Evolutionary conservation across 306 rosid genomes (phyloP), one percentile per base, ranked within the genome.

Genomic region (Cucurbita pepo): DNA sequence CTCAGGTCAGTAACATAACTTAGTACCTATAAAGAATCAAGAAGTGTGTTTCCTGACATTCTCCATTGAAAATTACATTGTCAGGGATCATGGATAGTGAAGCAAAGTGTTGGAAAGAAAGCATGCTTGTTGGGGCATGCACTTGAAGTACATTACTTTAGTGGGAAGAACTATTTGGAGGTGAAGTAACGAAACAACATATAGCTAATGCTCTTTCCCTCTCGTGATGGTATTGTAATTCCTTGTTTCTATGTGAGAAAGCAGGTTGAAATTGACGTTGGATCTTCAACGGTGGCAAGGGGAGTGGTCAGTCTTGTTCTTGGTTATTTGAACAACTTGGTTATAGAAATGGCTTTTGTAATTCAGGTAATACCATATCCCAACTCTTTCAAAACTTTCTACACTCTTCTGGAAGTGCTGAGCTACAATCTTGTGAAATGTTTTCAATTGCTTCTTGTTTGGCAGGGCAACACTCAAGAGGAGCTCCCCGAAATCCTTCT

Each of bases 61-160:
- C 54, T 71, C 60, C 10, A 12, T 30, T n/a, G 44, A 1, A 51
- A 37, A 77, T 81, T 55, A 50, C 76, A 78, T 61, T 64, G 55
- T 75, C 77, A 90, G 98, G 98, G 98, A 78, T 90, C 96, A 30
- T 92, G 98, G 98, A 92, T 92, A 75, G 98, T 90, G 11, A 92
- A 92, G 78, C 98, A 90, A 77, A 90, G 96, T 81, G 98, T 92
- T 57, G 98, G 96, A 47, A 92, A 87, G 84, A 92, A 90, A 75
- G 92, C 98, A 13, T 92, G 96, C 81, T 87, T 92, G 75, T 21
- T 92, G 0, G 93, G 95, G 7, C 96, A 92, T 85, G 88, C 90
- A 0, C 82, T 92, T 21, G 91, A 92, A 79, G 36, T 78, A 34
- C 77, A 43, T 67, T 88, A 92, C 76, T 55, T 77, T 45, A 92